Evolutionary conservation across 2,329 filamentous ascomycete genomes (phyloP).

Genomic region (Blastomyces percursus): DNA sequence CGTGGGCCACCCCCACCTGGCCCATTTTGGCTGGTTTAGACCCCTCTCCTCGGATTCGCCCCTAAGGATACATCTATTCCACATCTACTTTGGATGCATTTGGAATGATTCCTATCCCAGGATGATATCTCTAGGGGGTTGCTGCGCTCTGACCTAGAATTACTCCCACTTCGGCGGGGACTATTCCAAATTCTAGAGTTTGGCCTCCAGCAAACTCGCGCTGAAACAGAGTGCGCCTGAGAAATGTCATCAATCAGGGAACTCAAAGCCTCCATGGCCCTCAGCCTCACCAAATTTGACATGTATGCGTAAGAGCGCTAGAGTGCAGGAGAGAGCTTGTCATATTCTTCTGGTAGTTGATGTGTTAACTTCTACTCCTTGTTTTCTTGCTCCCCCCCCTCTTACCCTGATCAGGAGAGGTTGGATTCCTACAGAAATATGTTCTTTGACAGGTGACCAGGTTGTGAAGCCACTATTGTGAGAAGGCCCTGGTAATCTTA

Average conservation of each 20-base stretch:
- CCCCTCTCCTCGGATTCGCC: background rate
- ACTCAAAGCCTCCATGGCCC: background rate
- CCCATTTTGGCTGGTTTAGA: background rate
- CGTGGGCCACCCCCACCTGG: background rate
- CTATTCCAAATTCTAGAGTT: background rate
- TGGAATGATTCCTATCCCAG: background rate
- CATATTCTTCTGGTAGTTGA: background rate
- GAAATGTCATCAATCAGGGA: background rate
- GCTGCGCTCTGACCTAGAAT: background rate
- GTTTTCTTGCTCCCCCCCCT: background rate
- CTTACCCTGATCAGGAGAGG: background rate
- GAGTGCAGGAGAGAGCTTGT: background rate
- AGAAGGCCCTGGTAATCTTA: background rate
- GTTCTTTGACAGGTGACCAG: background rate
- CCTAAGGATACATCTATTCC: background rate
- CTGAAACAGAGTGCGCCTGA: slow-evolving; percentile 1
- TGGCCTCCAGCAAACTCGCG: background rate
- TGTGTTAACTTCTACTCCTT: background rate
- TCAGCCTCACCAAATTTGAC: background rate
- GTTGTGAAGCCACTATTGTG: background rate
- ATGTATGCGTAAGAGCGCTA: background rate
- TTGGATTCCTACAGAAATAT: background rate
- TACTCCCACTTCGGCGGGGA: background rate
- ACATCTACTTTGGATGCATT: background rate
- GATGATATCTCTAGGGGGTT: background rate